phyloP scores from a whole-genome alignment of 1,284 basidiomycete genomes.

The Trametes hirsuta region DNA sequence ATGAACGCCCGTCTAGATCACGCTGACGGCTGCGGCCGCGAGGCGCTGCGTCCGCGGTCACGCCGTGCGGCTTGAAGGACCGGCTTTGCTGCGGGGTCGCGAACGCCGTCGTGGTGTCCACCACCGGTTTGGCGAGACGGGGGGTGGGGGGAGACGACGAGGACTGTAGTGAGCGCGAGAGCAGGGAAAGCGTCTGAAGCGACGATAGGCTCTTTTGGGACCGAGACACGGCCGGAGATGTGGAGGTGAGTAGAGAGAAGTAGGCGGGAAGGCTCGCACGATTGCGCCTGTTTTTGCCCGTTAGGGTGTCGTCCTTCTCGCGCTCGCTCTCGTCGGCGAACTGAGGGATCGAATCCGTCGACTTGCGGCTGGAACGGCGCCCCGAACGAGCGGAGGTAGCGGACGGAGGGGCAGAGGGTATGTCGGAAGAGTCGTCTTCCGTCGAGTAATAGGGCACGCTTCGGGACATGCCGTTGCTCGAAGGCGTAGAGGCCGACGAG shows the following conservation, averaged over 20 bases:
- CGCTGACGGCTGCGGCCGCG: slow-evolving; percentile 34
- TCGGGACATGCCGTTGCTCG: slow-evolving; percentile 45
- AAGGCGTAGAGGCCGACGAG: slow-evolving; percentile 45
- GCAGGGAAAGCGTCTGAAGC: slow-evolving; percentile 47
- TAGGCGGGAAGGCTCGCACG: slow-evolving; percentile 76
- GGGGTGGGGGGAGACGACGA: slow-evolving; percentile 39
- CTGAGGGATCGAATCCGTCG: slow-evolving; percentile 13
- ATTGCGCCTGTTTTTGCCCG: slow-evolving; percentile 58
- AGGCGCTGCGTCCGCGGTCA: slow-evolving; percentile 24
- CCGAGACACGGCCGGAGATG: slow-evolving; percentile 40
- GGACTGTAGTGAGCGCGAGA: slow-evolving; percentile 38
- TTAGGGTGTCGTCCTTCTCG: slow-evolving; percentile 41
- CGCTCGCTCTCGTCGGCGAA: slow-evolving; percentile 33
- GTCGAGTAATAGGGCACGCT: slow-evolving; percentile 44
- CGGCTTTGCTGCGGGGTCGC: slow-evolving; percentile 27
- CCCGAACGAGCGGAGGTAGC: slow-evolving; percentile 24
- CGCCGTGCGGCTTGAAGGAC: slow-evolving; percentile 19
- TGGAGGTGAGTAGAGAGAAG: slow-evolving; percentile 66
- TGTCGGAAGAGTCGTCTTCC: slow-evolving; percentile 52
- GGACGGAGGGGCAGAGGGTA: slow-evolving; percentile 36
- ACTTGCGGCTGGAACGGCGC: slow-evolving; percentile 24
- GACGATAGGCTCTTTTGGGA: slow-evolving; percentile 47
- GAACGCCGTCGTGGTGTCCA: slow-evolving; percentile 34
- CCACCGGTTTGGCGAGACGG: slow-evolving; percentile 33
- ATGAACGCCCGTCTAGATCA: slow-evolving; percentile 33